Evolutionary conservation across 768 basidiomycete genomes (phyloP), one percentile per base, ranked within the genome.

Genomic region (Mycena leptocephala): DNA sequence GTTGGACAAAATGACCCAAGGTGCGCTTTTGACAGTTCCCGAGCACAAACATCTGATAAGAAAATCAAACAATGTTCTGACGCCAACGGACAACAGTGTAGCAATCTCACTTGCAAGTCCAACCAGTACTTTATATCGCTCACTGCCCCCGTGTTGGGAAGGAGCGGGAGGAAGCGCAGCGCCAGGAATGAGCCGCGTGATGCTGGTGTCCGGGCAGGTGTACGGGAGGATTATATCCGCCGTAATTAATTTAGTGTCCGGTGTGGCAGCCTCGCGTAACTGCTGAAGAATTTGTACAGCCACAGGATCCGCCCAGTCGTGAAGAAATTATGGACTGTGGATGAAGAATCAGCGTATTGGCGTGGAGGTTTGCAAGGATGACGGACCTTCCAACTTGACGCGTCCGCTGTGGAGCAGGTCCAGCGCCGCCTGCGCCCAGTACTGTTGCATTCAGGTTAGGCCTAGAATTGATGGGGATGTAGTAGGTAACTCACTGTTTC

Each of bases 291-390:
- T 90, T 39, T 85, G 85, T 20, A 75, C 78, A 26, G 83, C 83
- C 24, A 70, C 81, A 1, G 79, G 79, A 64, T 91, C 90, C 0
- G 89, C 85, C 91, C 90, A 91, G 77, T 91, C 90, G 74, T 91
- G 90, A 76, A 72, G 65, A 76, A 76, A 63, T 72, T 41, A 33
- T 76, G 75, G 2, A 67, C 75, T 76, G 55, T 18, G 22, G 32
- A 9, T 11, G 43, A 41, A 20, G 22, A 9, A 1, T 6, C 18
- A n/a, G 39, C 20, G 46, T 10, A 30, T 16, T 6, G 3, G 13
- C 33, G 3, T 35, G 9, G 3, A 13, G 30, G n/a, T n/a, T n/a
- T n/a, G n/a, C n/a, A 26, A 28, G 11, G 41, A 55, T 13, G 14
- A 13, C 46, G 32, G 22, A 82, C 82, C 76, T 77, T 80, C 69